Evolutionary conservation across 106 monocot genomes (phyloP), one percentile per base, ranked within the genome.

Genomic region (Ottelia alismoides): DNA sequence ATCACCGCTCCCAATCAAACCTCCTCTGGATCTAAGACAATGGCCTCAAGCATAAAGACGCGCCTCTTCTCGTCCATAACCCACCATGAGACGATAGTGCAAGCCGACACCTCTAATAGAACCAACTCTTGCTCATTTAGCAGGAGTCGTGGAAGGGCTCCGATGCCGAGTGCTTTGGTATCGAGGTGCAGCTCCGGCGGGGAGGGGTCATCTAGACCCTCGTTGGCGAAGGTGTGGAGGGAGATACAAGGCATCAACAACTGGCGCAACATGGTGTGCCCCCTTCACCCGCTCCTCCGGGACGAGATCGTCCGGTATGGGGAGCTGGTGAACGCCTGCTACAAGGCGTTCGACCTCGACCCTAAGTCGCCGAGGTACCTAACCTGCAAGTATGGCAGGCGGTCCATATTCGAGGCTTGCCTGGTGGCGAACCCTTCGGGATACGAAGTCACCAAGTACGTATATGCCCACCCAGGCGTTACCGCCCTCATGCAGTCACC

Each of bases 321-420:
- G 11, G 69, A 75, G 52, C 55, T 75, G 24, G 53, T 65, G n/a
- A 9, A 47, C 20, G 68, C 64, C 23, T 64, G 64, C 54, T 75
- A 75, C 64, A 60, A 70, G 31, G 75, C 59, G 16, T 69, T 69
- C 75, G 64, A 75, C 31, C 45, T 69, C 26, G 64, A 75, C 31
- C 31, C 64, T 18, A 24, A 9, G 26, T 75, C 69, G 14, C 58
- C 27, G 51, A 16, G 52, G 5, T 60, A 69, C 75, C 53, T 64
- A 26, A 64, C 53, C 27, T 75, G 75, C 69, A 69, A 65, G 64
- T 43, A 53, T 26, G 58, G 58, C 4, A 75, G 57, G 63, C 49
- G 10, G 19, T 44, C 18, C 31, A 30, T 75, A 17, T 7, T 22
- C 2, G 64, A 63, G 19, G 48, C 61, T 0, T 57, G 57, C 14